Conservation (phyloP, 352 stramenopile species). For the Phytophthora colocasiae region DNA sequence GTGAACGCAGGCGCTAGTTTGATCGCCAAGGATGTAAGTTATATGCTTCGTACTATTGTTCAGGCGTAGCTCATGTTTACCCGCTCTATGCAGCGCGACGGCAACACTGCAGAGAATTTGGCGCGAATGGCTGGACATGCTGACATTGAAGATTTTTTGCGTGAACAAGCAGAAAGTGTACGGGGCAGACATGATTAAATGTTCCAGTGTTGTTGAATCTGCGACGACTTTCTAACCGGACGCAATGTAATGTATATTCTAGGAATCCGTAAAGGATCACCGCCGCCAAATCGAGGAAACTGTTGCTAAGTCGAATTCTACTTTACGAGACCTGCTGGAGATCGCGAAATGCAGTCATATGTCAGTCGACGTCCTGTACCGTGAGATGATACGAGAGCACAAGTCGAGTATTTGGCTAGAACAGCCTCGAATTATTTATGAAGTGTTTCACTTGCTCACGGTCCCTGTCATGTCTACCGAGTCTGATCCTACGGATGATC, state of each 20-base stretch:
- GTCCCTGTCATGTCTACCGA: slow-evolving; percentile 43
- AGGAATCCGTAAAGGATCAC: slow-evolving; percentile 90
- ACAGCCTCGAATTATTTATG: slow-evolving; percentile 82
- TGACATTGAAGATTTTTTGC: slow-evolving; percentile 83
- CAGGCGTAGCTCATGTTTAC: background rate
- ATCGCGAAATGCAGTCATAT: slow-evolving; percentile 75
- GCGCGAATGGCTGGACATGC: slow-evolving; percentile 62
- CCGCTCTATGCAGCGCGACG: slow-evolving; percentile 58
- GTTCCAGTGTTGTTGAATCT: background rate
- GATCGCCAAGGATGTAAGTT: slow-evolving; percentile 78
- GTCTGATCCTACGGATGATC: slow-evolving; percentile 48
- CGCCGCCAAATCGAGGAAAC: slow-evolving; percentile 86
- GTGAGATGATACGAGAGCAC: slow-evolving; percentile 77
- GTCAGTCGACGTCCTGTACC: slow-evolving; percentile 77
- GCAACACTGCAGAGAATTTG: slow-evolving; percentile 76
- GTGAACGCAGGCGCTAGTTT: slow-evolving; percentile 73
- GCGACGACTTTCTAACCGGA: slow-evolving; percentile 8
- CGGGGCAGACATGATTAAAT: slow-evolving; percentile 17
- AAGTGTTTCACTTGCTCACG: slow-evolving; percentile 81
- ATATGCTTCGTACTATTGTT: background rate
- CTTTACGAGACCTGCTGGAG: slow-evolving; percentile 65
- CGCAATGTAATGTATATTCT: background rate
- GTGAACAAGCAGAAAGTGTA: slow-evolving; percentile 85
- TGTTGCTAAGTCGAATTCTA: slow-evolving; percentile 62
- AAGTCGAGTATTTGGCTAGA: slow-evolving; percentile 79